Evolutionary conservation across 164 flowering plant genomes (phyloP), one percentile per base, ranked within the genome.

Genomic region (Santalum album): DNA sequence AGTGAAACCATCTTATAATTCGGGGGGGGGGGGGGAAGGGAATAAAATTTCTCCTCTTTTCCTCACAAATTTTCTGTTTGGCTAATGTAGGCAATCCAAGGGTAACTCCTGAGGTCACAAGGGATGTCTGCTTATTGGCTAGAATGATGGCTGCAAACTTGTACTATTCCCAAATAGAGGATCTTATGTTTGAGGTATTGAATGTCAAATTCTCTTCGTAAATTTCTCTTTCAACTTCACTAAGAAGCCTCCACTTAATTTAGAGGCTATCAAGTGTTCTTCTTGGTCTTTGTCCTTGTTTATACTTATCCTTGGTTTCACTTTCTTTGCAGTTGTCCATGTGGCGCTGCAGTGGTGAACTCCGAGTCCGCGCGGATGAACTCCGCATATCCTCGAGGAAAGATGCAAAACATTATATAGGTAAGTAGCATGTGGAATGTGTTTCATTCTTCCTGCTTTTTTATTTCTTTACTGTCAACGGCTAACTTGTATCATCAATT

Each of bases 291-390:
- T 15, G 2, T 15, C 17, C 12, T 38, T 38, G 14, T 38, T 38
- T 38, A 9, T 11, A 15, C 14, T 38, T 12, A 38, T 38, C 17
- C 17, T 15, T 11, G 14, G 14, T 9, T n/a, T 42, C 19, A 19
- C 15, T 60, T 55, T 65, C 51, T 43, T 49, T 23, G 73, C 76
- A 94, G 99, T 54, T 90, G 64, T 94, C 99, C 43, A 94, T 94
- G 99, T 94, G 97, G 96, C 99, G 97, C 51, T 94, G 96, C 81
- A 94, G 58, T 72, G 96, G 84, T 50, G 99, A 94, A 65, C 90
- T 94, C 51, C 95, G 90, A 38, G 77, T 45, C 27, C 87, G 84
- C 46, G 88, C 99, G 1, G 81, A 84, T 29, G 84, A 75, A 64
- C 79, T 90, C 46, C 95, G 81, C 45, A 69, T 79, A 45, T 38